Evolutionary conservation across 2,329 filamentous ascomycete species (phyloP).

Genomic region (Magnaporthales sp.): DNA sequence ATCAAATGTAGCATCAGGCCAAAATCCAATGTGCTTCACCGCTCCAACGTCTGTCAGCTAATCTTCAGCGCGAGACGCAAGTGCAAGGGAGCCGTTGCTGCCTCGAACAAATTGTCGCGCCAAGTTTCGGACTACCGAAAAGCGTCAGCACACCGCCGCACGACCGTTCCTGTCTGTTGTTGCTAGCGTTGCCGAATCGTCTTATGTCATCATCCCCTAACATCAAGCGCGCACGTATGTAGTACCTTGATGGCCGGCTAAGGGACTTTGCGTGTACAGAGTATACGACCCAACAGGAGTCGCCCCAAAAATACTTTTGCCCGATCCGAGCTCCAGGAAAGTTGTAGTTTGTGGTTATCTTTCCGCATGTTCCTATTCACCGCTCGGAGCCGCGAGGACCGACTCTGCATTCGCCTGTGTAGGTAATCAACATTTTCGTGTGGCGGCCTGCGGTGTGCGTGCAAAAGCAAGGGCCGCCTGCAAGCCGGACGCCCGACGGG

Average conservation of each 20-base stretch:
- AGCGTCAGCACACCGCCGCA: background rate
- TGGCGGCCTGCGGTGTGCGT: background rate
- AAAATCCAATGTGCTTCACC: background rate
- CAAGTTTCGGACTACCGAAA: background rate
- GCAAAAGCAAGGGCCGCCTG: background rate
- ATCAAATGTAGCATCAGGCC: background rate
- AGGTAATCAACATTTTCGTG: background rate
- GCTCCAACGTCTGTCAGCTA: background rate
- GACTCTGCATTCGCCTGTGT: background rate
- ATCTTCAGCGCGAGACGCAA: background rate
- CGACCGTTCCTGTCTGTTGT: background rate
- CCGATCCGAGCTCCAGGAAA: background rate
- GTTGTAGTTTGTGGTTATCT: background rate
- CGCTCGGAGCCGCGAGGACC: conserved; percentile 1
- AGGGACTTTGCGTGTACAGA: background rate
- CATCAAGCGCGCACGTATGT: background rate
- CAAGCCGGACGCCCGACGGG: conserved; percentile 3
- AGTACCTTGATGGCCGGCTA: background rate
- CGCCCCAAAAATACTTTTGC: background rate
- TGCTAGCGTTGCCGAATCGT: background rate
- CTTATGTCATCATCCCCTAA: background rate
- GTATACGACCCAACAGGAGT: background rate
- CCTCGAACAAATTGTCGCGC: background rate
- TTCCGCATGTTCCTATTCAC: background rate
- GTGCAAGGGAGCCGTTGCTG: background rate